Evolutionary conservation across 2,329 filamentous ascomycete genomes (phyloP).

Genomic region (Penicillium carneum): DNA sequence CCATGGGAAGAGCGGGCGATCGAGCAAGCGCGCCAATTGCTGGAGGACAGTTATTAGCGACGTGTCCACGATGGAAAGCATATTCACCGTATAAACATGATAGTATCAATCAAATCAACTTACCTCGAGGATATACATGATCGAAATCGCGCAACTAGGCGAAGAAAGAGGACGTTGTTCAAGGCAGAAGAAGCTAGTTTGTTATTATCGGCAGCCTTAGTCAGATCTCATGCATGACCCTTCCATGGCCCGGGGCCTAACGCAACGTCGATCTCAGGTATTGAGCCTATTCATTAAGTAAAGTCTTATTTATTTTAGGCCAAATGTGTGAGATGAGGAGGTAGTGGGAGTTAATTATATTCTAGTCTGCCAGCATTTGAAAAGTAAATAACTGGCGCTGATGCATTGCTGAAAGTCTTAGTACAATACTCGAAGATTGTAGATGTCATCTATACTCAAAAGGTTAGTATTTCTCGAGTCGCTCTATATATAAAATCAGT

Average conservation of each 20-base stretch:
- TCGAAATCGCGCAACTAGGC: conserved; percentile 30
- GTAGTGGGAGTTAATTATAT: background rate
- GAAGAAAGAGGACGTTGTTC: conserved; percentile 23
- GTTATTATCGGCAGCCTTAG: conserved; percentile 36
- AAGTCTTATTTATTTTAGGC: background rate
- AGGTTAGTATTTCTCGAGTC: background rate
- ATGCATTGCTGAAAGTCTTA: background rate
- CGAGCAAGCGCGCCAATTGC: conserved; percentile 82
- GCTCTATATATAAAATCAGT: background rate
- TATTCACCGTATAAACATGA: conserved; percentile 13
- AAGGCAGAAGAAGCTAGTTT: conserved; percentile 33
- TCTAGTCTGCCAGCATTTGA: background rate
- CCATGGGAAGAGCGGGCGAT: conserved; percentile 94
- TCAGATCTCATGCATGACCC: conserved; percentile 28
- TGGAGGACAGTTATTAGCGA: conserved; percentile 38
- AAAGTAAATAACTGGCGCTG: background rate
- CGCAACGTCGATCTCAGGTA: background rate
- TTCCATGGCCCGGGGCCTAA: background rate
- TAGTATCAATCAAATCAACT: conserved; percentile 5
- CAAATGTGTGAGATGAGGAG: background rate
- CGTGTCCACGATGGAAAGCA: conserved; percentile 27
- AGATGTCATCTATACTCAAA: background rate
- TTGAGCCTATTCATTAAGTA: background rate
- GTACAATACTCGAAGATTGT: background rate
- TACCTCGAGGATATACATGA: conserved; percentile 51